Conservation (phyloP, 495 filamentous ascomycete genomes). For the Tirmania nivea region DNA sequence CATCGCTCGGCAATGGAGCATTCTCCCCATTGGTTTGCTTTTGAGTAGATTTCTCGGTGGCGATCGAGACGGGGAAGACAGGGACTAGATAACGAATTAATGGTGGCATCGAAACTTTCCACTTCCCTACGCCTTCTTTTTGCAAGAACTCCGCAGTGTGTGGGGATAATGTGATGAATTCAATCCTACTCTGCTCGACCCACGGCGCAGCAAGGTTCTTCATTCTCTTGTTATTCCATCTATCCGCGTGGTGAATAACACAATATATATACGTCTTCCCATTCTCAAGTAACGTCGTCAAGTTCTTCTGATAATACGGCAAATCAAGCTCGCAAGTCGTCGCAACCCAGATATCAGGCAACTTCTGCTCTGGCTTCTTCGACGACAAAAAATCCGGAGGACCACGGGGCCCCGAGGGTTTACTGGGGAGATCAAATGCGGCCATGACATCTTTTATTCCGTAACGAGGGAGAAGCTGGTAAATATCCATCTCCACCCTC, state of each 20-base stretch:
- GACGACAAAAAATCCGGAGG: conserved; percentile 1
- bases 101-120: conserved; percentile 2
- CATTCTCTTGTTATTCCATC: conserved; percentile 3
- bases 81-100: conserved; percentile 7
- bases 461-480: conserved; percentile 11
- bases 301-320: neutral
- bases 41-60: neutral
- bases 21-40: neutral
- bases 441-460: conserved; percentile 12
- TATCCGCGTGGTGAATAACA: conserved; percentile 15
- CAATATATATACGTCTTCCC: conserved; percentile 15
- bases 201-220: conserved; percentile 1
- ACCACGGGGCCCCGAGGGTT: neutral
- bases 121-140: conserved; percentile 4
- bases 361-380: neutral
- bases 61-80: conserved; percentile 4
- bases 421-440: conserved; percentile 5
- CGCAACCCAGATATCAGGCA: conserved; percentile 10
- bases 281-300: conserved; percentile 6
- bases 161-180: conserved; percentile 13
- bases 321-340: conserved; percentile 16
- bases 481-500: conserved; percentile 6
- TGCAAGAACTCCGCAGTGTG: conserved; percentile 10
- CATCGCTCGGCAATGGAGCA: no score
- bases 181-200: conserved; percentile 7